These are phyloP conservation scores for Apiotrichum sp. DNA, from an alignment of 1,284 basidiomycete genomes.

Conservation along the genomic window DNA sequence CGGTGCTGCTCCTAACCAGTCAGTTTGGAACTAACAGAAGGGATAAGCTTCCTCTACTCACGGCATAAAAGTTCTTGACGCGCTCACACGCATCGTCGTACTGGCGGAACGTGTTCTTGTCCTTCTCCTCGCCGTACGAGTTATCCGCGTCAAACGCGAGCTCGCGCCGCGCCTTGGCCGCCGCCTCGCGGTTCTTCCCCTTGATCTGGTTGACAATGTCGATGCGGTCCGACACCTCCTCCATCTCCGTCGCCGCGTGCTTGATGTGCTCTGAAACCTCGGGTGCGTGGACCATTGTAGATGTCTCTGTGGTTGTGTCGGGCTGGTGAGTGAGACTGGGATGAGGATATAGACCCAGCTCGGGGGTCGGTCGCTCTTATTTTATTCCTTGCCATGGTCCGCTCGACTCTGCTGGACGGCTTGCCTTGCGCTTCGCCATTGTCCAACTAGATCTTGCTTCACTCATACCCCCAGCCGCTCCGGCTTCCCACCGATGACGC, in stretches of 20 bases:
- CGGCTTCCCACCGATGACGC: too few species aligned
- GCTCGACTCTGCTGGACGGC: too few species aligned
- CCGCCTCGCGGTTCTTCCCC: conserved; percentile 11
- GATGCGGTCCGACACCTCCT: conserved; percentile 64
- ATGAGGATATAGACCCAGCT: too few species aligned
- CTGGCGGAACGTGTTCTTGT: conserved; percentile 57
- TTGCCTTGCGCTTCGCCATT: too few species aligned
- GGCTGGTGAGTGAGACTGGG: too few species aligned
- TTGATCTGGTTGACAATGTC: conserved; percentile 55
- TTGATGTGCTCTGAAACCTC: conserved; percentile 37
- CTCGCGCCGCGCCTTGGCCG: too few species aligned
- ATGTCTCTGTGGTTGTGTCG: too few species aligned
- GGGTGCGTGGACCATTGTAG: conserved; percentile 29
- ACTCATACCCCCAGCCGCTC: too few species aligned
- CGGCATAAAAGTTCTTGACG: conserved; percentile 70
- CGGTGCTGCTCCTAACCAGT: conserved; percentile 79
- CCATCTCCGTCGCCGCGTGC: conserved; percentile 49
- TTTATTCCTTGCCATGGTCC: too few species aligned
- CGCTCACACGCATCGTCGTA: conserved; percentile 65
- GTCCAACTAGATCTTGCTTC: too few species aligned
- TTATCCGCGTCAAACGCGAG: conserved; percentile 56
- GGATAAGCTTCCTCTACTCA: conserved; percentile 24
- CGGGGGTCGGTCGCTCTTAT: too few species aligned
- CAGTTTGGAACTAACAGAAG: too few species aligned
- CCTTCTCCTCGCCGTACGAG: conserved; percentile 65